Evolutionary conservation across 495 filamentous ascomycete species (phyloP).

Genomic region (Amphirosellinia nigrospora): DNA sequence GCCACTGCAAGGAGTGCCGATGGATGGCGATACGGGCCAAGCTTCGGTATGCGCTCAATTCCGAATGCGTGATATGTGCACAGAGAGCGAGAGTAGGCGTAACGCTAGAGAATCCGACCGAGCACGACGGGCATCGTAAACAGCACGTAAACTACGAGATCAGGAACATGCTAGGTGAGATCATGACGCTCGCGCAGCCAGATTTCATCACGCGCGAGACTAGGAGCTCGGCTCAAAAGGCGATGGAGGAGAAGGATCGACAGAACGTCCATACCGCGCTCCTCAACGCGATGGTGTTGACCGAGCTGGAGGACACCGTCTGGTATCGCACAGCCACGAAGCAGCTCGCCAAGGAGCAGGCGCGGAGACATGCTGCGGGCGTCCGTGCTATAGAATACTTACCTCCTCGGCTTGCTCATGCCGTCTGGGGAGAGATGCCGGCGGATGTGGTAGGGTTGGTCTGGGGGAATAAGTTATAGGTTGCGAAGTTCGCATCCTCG

Average conservation of each 20-base stretch:
- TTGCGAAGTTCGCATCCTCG: too few relatives aligned
- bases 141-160: constrained; percentile 31
- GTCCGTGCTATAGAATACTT: constrained; percentile 31
- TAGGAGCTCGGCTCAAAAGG: constrained; percentile 24
- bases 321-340: constrained; percentile 34
- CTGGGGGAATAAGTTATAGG: too few relatives aligned
- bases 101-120: constrained; percentile 13
- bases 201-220: constrained; percentile 39
- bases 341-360: constrained; percentile 30
- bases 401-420: constrained; percentile 32
- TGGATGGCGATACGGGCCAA: constrained; percentile 31
- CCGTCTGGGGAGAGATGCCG: constrained; percentile 23
- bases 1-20: constrained; percentile 34
- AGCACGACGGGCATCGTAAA: constrained; percentile 28
- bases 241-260: constrained; percentile 28
- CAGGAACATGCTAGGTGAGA: constrained; percentile 23
- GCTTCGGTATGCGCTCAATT: constrained; percentile 30
- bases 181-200: constrained; percentile 30
- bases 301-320: constrained; percentile 35
- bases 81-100: constrained; percentile 17
- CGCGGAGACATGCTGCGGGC: constrained; percentile 23
- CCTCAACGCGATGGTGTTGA: constrained; percentile 35
- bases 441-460: constrained; percentile 38
- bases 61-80: constrained; percentile 34
- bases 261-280: constrained; percentile 32